Evolutionary conservation across 2,329 filamentous ascomycete species (phyloP).

Genomic region (Exophiala sp.): DNA sequence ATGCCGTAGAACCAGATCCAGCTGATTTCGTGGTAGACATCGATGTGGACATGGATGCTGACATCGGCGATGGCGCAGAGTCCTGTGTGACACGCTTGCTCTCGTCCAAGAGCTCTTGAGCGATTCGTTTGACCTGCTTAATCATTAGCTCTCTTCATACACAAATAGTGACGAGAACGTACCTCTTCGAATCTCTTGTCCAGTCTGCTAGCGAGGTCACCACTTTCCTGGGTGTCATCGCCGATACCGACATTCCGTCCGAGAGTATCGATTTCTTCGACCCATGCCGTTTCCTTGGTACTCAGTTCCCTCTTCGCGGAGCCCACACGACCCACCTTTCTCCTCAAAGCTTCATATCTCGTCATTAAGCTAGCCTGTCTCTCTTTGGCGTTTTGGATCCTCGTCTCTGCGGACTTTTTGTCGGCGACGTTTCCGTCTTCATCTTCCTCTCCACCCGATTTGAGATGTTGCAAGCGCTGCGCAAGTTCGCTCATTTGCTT

Average conservation of each 20-base stretch:
- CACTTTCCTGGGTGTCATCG: slow-evolving; percentile 19
- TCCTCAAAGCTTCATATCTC: slow-evolving; percentile 44
- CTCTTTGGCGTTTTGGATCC: slow-evolving; percentile 39
- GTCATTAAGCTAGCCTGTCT: slow-evolving; percentile 39
- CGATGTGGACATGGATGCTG: slow-evolving; percentile 31
- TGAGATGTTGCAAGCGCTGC: slow-evolving; percentile 43
- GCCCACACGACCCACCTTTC: slow-evolving; percentile 36
- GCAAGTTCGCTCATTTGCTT: slow-evolving; percentile 44
- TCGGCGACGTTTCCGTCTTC: slow-evolving; percentile 30
- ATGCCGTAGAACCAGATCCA: not conserved
- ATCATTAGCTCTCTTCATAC: no score
- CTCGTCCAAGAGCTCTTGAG: slow-evolving; percentile 37
- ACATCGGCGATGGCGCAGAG: slow-evolving; percentile 16
- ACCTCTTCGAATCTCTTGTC: slow-evolving; percentile 40
- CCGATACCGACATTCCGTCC: slow-evolving; percentile 35
- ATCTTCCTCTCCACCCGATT: slow-evolving; percentile 38
- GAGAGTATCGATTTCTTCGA: slow-evolving; percentile 41
- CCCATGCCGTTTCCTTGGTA: slow-evolving; percentile 46
- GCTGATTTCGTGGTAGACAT: slow-evolving; percentile 3
- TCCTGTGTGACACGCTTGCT: slow-evolving; percentile 19
- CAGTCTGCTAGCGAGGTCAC: slow-evolving; percentile 23
- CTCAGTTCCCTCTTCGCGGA: slow-evolving; percentile 44
- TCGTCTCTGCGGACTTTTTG: slow-evolving; percentile 36
- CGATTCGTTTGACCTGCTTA: slow-evolving; percentile 39
- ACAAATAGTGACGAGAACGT: slow-evolving; percentile 23